Evolutionary conservation across 495 filamentous ascomycete species (phyloP).

Genomic region (Penicillium soppii): DNA sequence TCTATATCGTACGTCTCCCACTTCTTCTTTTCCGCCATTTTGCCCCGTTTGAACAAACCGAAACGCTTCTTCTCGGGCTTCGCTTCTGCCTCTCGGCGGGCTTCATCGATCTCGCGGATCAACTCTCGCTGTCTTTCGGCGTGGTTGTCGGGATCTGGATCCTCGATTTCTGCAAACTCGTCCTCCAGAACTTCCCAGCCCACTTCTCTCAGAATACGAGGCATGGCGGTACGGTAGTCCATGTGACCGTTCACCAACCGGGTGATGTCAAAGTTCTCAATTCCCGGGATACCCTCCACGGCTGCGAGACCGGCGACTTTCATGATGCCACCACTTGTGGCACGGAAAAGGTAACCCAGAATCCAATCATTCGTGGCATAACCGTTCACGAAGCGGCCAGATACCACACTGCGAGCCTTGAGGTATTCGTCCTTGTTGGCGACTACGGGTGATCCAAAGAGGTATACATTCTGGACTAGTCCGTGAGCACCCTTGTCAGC

Average conservation of each 20-base stretch:
- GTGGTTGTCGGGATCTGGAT: constrained; percentile 94
- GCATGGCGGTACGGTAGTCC: constrained; percentile 93
- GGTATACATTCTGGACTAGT: constrained; percentile 90
- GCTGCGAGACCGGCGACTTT: constrained; percentile 86
- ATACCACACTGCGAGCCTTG: constrained; percentile 74
- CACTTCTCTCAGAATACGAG: constrained; percentile 75
- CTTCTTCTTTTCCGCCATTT: constrained; percentile 74
- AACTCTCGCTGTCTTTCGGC: constrained; percentile 84
- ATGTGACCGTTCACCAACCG: constrained; percentile 90
- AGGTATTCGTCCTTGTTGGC: constrained; percentile 91
- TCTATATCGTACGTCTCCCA: constrained; percentile 91
- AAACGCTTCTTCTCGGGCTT: constrained; percentile 71
- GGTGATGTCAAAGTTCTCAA: constrained; percentile 91
- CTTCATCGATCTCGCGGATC: constrained; percentile 95
- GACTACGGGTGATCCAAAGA: constrained; percentile 91
- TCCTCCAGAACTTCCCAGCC: constrained; percentile 90
- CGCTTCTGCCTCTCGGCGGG: constrained; percentile 78
- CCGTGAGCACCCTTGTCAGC: constrained; percentile 85
- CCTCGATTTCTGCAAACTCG: constrained; percentile 96
- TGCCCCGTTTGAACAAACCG: constrained; percentile 75
- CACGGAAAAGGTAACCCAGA: constrained; percentile 92
- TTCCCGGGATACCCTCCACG: constrained; percentile 69
- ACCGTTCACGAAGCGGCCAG: constrained; percentile 91
- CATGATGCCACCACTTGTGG: constrained; percentile 89
- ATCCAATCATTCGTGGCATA: constrained; percentile 98